Evolutionary conservation across 306 rosid species (phyloP).

Genomic region (Dalbergia cochinchinensis): DNA sequence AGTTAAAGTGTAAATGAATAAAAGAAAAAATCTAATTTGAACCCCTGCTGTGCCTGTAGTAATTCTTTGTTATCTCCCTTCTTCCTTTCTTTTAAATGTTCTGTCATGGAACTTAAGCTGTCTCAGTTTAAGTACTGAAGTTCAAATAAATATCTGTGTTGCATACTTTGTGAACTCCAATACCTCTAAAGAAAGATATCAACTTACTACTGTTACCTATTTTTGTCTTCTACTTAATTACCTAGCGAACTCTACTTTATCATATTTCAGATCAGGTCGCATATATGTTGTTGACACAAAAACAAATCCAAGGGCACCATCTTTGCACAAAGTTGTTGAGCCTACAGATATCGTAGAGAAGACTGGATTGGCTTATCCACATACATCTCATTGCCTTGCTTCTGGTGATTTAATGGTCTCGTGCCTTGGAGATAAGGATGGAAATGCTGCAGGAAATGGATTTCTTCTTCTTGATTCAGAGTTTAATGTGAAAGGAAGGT

Average conservation of each 20-base stretch:
- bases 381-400: slow-evolving; percentile 97
- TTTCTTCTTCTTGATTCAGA: slow-evolving; percentile 97
- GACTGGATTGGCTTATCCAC: slow-evolving; percentile 95
- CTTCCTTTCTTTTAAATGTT: background rate
- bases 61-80: background rate
- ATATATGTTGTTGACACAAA: slow-evolving; percentile 81
- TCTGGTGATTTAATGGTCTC: slow-evolving; percentile 95
- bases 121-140: background rate
- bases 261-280: slow-evolving; percentile 80
- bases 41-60: background rate
- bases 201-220: background rate
- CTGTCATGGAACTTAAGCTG: background rate
- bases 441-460: slow-evolving; percentile 88
- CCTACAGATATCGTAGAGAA: slow-evolving; percentile 67
- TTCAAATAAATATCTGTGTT: background rate
- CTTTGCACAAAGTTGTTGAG: slow-evolving; percentile 85
- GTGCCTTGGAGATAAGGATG: slow-evolving; percentile 90
- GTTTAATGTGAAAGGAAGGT: slow-evolving; percentile 98
- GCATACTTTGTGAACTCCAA: background rate
- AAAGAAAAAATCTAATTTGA: background rate
- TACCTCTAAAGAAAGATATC: slow-evolving; percentile 4
- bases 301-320: slow-evolving; percentile 80
- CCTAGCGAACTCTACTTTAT: slow-evolving; percentile 24
- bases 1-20: too few species aligned
- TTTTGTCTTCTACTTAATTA: background rate